Base-by-base conservation (phyloP, 2,329 filamentous ascomycete species). In the Onygenales sp. region DNA sequence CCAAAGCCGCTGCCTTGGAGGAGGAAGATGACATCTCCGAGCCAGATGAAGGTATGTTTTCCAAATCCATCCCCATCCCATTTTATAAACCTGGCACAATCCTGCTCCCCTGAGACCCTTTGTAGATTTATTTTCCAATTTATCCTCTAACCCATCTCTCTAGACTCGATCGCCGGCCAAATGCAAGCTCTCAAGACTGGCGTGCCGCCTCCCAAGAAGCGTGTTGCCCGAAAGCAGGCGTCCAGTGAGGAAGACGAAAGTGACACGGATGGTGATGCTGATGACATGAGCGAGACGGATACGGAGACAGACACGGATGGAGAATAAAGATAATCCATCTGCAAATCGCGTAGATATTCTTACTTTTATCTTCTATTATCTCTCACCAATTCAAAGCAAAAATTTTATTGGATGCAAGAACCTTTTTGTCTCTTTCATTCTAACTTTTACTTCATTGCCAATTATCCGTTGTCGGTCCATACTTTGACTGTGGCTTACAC, bases 21-120 rank as follows among this genome's bases (percentile, higher is more conserved):
- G 87, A 84, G 47, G 90, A 96, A 61, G 93, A 95, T 63, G 93
- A 98, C 55, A 98, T 98, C 60, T 95, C 89, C 67, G 93, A 98
- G 69, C 93, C 94, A 38, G 93, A 97, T 59, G 93, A 98, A 78
- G 93, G 93, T 95, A 79, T 77, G 85, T 77, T 50, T 50, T 50
- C 11, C 7, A 39, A 8, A 10, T 49, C 44, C 27, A 35, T 43
- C 32, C 50, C 42, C 46, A 17, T 44, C 45, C 52, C 49, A 53
- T 58, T 17, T 38, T 50, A 45, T 49, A 43, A 33, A 38, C 31
- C 21, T 27, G 5, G 21, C 21, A 27, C 21, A 27, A 27, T 27
- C 21, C 21, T 27, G 21, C 5, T 27, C 21, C 21, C 21, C 21
- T 27, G 21, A 27, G 45, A 55, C 47, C 43, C 53, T 49, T 17